Evolutionary conservation across 768 basidiomycete species (phyloP), one percentile per base, ranked within the genome.

Genomic region (Auricularia sp.): DNA sequence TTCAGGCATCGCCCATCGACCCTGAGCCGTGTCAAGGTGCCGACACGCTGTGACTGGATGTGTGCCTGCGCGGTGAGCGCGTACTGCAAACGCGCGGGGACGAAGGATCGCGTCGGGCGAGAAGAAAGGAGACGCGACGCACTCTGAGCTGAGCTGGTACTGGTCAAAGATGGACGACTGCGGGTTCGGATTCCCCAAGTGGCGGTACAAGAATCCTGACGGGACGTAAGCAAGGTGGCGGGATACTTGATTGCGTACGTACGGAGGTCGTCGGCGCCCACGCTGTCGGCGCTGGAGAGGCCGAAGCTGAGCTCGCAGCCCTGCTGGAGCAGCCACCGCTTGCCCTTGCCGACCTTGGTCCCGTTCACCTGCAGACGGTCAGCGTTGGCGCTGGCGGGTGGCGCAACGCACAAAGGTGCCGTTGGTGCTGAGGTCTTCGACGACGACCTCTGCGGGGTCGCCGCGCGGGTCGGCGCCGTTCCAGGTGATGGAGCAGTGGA

Each of bases 361-460:
- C 56, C 56, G 56, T 59, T 59, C 8, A 59, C 33, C 47, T 51
- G 47, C 47, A 42, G 39, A 8, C 39, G 2, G 39, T 14, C 39
- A 42, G 8, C 39, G 39, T 42, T 14, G 39, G 39, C 39, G 8
- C 39, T 2, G 65, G 58, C 75, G 76, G 39, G 39, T 8, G 8
- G 39, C 7, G 12, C 39, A 14, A 42, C 39, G 39, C 39, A 42
- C 39, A 71, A 80, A 90, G 11, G 90, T 90, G 2, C 90, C 90
- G 68, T 91, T 91, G 66, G 84, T 87, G 39, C 85, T 87, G 53
- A 74, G 67, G 73, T 90, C 88, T 3, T 71, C 72, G 11, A 88
- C 80, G 18, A 74, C 74, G 11, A 88, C 78, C 11, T 76, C 76
- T 0, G 81, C 74, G 39, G 70, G 69, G n/a, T 69, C 66, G 33